Evolutionary conservation across 352 stramenopile genomes (phyloP), one percentile per base, ranked within the genome.

Genomic region (Pythium phragmitis): DNA sequence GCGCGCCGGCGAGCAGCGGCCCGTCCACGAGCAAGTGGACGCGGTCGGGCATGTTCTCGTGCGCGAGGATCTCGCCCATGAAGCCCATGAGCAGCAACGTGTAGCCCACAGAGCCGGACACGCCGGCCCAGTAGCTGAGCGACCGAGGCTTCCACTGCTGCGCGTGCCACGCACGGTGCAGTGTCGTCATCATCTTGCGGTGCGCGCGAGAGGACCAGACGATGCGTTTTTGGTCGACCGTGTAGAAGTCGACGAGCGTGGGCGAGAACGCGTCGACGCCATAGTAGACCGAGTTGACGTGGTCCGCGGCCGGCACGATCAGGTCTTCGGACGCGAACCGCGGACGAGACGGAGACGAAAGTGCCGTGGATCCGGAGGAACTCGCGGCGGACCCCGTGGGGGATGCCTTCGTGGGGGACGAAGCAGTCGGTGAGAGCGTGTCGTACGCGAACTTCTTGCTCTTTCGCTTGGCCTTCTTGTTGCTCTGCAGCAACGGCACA

Each of bases 101-200:
- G 67, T 87, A 87, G 46, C 79, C 79, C 33, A 75, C 60, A 16
- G 87, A 77, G 42, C 76, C 84, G 55, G 73, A 79, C 2, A 87
- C 57, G 21, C 80, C 76, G 16, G 69, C 71, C 81, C 82, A 92
- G 65, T 91, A 89, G 70, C 83, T 92, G 34, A 92, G 70, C 63
- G 85, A 94, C 62, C 79, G 76, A 30, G 79, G 33, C 67, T 88
- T 87, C 85, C 85, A 94, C 43, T 62, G 60, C 54, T 82, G 77
- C 51, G 71, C 79, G 62, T 91, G 77, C 79, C 82, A 91, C 26
- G 85, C 81, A 54, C 80, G 74, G 57, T 91, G 82, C 7, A 94
- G 80, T 67, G 85, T 94, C n/a, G 79, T 89, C 80, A 94, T 91
- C 76, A 92, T 92, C 70, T 94, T 94, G 74, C 85, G 85, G 70